Evolutionary conservation across 176 grass and related monocot species (phyloP).

Genomic region (Panicum miliaceum): DNA sequence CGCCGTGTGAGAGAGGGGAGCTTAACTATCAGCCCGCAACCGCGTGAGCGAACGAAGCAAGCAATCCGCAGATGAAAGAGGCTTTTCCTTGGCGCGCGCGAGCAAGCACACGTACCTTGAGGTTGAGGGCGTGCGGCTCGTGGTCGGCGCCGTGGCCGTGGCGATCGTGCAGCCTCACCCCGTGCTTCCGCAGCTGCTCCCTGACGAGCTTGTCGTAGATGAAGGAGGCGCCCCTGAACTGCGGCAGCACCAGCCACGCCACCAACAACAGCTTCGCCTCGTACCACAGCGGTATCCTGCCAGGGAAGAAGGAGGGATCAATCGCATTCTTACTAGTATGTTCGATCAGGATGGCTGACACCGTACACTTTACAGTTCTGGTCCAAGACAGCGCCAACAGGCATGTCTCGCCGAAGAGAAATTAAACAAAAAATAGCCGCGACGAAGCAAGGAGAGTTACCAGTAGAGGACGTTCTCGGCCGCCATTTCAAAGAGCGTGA

Average conservation of each 20-base stretch:
- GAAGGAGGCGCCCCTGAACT: conserved; percentile 80
- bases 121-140: background rate
- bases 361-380: no score
- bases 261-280: conserved; percentile 59
- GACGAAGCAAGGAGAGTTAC: conserved; percentile 31
- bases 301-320: background rate
- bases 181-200: conserved; percentile 61
- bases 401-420: no score
- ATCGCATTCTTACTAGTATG: background rate
- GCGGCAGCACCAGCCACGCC: conserved; percentile 78
- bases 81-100: no score
- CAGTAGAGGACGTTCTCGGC: conserved; percentile 56
- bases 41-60: background rate
- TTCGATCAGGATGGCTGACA: background rate
- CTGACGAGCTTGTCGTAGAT: conserved; percentile 77
- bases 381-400: no score
- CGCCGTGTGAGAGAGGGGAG: background rate
- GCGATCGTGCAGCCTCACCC: conserved; percentile 42
- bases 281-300: conserved; percentile 80
- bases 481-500: conserved; percentile 75
- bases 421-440: background rate
- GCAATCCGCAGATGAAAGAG: background rate
- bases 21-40: background rate
- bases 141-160: conserved; percentile 30
- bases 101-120: background rate